Evolutionary conservation across 2,329 filamentous ascomycete genomes (phyloP), one percentile per base, ranked within the genome.

Genomic region (Byssothecium circinans): DNA sequence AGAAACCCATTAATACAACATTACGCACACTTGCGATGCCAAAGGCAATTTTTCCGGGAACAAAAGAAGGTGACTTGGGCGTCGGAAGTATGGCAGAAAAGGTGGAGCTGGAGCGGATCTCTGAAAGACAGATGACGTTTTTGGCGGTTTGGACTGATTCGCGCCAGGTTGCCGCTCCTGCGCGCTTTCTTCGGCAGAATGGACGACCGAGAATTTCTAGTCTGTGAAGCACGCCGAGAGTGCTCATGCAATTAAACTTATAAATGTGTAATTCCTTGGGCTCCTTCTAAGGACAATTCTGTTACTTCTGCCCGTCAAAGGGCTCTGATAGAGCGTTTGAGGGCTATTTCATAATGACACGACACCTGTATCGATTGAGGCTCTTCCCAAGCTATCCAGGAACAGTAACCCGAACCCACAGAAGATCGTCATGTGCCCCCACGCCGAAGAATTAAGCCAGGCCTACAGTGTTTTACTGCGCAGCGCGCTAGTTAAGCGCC

Each of bases 11-110:
- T 33, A 47, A 18, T 41, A 49, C 29, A 45, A 40, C 52, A 54
- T 54, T 22, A 15, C 37, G 15, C 35, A 20, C 34, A 12, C 14
- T 15, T 29, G 8, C 11, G 38, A 33, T 27, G 43, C 15, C 14
- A 29, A 40, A 20, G 30, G 15, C 41, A 45, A 53, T 38, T 53
- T 48, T 50, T 53, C 51, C 51, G 51, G 50, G 11, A 25, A 14
- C 12, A 27, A 25, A 27, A 11, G 36, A 39, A 39, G 36, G 36
- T n/a, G n/a, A n/a, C n/a, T n/a, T n/a, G n/a, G 35, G 35, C 35
- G 36, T 25, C n/a, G 20, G 20, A 14, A 23, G 19, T 37, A 22
- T 15, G 23, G 18, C 4, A 39, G 7, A 27, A 39, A 39, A 39
- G 36, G 36, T 39, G 36, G 36, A 39, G 19, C 36, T 14, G 25